phyloP scores from a whole-genome alignment of 2,329 filamentous ascomycete genomes.

The Cryphonectria naterciae region DNA sequence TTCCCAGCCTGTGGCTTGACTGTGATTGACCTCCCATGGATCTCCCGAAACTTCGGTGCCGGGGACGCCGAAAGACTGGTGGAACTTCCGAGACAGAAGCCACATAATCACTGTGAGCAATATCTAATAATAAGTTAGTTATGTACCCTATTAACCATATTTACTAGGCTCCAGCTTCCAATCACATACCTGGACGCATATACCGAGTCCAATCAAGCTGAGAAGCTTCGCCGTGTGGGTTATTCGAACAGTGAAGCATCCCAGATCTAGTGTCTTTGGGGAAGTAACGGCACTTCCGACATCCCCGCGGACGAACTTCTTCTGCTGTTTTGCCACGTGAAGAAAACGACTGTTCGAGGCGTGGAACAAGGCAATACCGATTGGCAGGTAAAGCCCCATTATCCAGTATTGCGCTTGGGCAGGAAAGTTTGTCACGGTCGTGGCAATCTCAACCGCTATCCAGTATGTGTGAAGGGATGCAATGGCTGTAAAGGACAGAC shows the following conservation, averaged over 20 bases:
- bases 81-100: slow-evolving; percentile 68
- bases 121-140: slow-evolving; percentile 47
- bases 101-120: slow-evolving; percentile 63
- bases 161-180: not conserved
- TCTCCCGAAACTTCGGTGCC: slow-evolving; percentile 64
- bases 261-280: slow-evolving; percentile 30
- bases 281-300: slow-evolving; percentile 12
- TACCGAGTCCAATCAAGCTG: slow-evolving; percentile 55
- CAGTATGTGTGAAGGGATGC: slow-evolving; percentile 33
- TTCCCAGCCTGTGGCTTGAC: slow-evolving; percentile 62
- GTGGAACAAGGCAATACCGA: slow-evolving; percentile 69
- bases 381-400: slow-evolving; percentile 68
- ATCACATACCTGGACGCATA: slow-evolving; percentile 57
- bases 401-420: slow-evolving; percentile 66
- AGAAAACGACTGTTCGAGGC: slow-evolving; percentile 66
- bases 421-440: slow-evolving; percentile 44
- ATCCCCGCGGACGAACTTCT: slow-evolving; percentile 35
- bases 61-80: slow-evolving; percentile 62
- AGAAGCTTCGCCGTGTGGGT: slow-evolving; percentile 56
- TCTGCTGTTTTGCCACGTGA: slow-evolving; percentile 60
- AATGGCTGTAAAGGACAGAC: slow-evolving; percentile 35
- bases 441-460: slow-evolving; percentile 38
- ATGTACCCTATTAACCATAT: not conserved
- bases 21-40: slow-evolving; percentile 51
- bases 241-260: slow-evolving; percentile 42